Base-by-base conservation (phyloP, 345 rosid species). In the Mallotus nudiflorus region DNA sequence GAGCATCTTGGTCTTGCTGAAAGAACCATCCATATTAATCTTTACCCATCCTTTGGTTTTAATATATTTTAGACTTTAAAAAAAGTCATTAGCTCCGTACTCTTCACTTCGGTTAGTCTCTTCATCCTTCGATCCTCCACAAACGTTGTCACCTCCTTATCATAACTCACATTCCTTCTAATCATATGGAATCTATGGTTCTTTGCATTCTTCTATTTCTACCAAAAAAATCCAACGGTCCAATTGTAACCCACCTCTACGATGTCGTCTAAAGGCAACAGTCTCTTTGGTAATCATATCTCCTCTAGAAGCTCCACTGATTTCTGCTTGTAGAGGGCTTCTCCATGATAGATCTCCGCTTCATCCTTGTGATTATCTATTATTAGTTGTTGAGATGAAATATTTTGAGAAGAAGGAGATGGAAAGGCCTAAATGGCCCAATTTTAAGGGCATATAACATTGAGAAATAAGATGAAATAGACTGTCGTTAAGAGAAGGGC, bases 161-260 rank as follows among this genome's bases (percentile, higher is more conserved):
- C 96, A 28, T 87, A 87, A 16, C 83, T 75, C 12, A 83, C 86
- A 33, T 71, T 75, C 13, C 68, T 29, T 11, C 85, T 85, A 4
- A 87, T 81, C 0, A 70, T 46, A 4, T 28, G 71, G 71, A 86
- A 87, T 72, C 55, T 70, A 58, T 84, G 90, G 46, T 83, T 78
- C 24, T 24, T 72, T 53, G 73, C 67, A 61, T 81, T 79, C 67
- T 78, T 80, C 65, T 78, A 84, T 83, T 78, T 89, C 65, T 86
- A 55, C 92, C 91, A 89, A 11, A 87, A 76, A 78, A 87, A 87
- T 10, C 96, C 91, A 0, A 88, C 77, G 50, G 73, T 35, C 27
- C 75, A 71, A 69, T 87, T 84, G 70, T 65, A 58, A 15, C 96
- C 96, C 16, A 83, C 55, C 80, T 89, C 90, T 13, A 72, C 39